Evolutionary conservation across 495 filamentous ascomycete genomes (phyloP), one percentile per base, ranked within the genome.

Genomic region (Parathielavia appendiculata): DNA sequence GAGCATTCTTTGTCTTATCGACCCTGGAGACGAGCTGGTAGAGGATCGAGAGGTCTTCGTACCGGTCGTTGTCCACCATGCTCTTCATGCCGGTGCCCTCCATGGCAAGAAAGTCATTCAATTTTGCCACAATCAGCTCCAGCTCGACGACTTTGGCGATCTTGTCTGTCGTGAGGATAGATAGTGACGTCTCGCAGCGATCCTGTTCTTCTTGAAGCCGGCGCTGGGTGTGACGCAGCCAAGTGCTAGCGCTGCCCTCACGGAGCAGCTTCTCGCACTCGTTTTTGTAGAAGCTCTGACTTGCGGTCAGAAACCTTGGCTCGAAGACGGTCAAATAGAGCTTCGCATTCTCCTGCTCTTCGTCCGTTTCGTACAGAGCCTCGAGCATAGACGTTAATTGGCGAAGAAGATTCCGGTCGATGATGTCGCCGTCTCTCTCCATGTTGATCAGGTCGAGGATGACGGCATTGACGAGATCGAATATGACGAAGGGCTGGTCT

Each of bases 351-450:
- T 86, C 81, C 16, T 84, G 81, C 63, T 95, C 91, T 1, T 81
- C 78, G 36, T 87, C 79, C 0, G 84, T 87, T 67, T 95, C 89
- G 67, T 95, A 95, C 0, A 99, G 80, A 34, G 83, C 83, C 68
- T 97, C 93, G 4, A 99, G 77, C 91, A 97, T 97, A 61, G 89
- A 85, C 1, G 91, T 80, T 69, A 88, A 91, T 30, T 88, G 85
- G 61, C 90, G 86, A 44, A 97, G 83, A 9, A 96, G 76, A 26
- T 83, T 80, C 61, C 87, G 87, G 68, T 97, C 86, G 58, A 97
- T 91, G 11, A 91, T 83, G 60, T 97, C 91, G 13, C 92, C 95
- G 41, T 89, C 86, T 30, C 95, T 78, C 65, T 97, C 93, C 81
- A 96, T 87, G 48, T 88, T 86, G 56, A 99, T 87, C 77, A 96